phyloP scores from a whole-genome alignment of 345 rosid species.

The Citrus glauca region DNA sequence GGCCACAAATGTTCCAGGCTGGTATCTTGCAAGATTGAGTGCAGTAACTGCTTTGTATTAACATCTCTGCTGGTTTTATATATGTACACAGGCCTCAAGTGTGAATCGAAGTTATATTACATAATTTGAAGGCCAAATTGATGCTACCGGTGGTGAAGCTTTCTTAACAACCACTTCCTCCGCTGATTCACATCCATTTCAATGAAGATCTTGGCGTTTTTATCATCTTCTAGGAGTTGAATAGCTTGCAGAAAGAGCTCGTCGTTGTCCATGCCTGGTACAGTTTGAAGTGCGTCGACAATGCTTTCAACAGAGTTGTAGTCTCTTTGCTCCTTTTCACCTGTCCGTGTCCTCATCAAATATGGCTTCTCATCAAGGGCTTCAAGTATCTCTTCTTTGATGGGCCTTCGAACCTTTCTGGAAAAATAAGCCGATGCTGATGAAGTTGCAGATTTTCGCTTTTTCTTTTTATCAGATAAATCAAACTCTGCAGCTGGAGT shows the following conservation, averaged over 20 bases:
- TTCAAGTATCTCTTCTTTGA: conserved; percentile 17
- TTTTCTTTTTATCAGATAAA: conserved; percentile 18
- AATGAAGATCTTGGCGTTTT: conserved; percentile 32
- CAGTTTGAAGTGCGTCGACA: conserved; percentile 45
- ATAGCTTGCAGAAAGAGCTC: conserved; percentile 50
- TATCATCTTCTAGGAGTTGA: conserved; percentile 42
- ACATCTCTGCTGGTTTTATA: neutral
- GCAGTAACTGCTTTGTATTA: neutral
- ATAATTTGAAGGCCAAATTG: neutral
- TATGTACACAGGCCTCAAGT: neutral
- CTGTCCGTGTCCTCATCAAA: neutral
- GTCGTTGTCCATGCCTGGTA: conserved; percentile 46
- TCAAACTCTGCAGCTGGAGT: conserved; percentile 24
- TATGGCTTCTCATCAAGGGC: conserved; percentile 1
- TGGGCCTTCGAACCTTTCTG: conserved; percentile 25
- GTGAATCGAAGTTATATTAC: neutral
- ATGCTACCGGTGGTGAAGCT: conserved; percentile 17
- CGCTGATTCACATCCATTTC: conserved; percentile 37
- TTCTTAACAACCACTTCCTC: conserved; percentile 33
- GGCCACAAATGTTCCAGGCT: neutral
- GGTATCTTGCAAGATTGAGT: rapidly evolving
- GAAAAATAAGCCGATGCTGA: conserved; percentile 5
- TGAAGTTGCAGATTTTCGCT: conserved; percentile 23
- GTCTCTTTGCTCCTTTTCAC: conserved; percentile 3
- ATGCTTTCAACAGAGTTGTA: conserved; percentile 33